A percentile compares a stretch with the other conserved stretches of the same genome.
Conservation (phyloP, 2,329 filamentous ascomycete genomes). For the Fusarium multiceps region DNA sequence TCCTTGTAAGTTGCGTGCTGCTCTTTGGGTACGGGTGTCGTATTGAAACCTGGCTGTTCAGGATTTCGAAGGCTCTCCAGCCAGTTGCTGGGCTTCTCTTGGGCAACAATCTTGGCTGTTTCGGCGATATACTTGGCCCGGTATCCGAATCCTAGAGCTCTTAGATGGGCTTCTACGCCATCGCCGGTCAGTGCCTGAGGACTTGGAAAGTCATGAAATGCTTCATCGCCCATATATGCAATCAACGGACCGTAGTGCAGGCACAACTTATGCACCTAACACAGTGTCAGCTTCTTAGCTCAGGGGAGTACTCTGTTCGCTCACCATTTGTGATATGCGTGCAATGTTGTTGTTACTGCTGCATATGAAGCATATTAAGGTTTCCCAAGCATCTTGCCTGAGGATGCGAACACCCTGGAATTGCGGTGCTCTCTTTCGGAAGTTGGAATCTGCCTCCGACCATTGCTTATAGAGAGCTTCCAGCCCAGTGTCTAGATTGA, state of each 20-base stretch:
- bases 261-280: slow-evolving; percentile 85
- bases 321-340: slow-evolving; percentile 93
- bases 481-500: slow-evolving; percentile 85
- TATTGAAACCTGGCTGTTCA: slow-evolving; percentile 69
- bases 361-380: slow-evolving; percentile 94
- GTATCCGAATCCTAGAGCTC: slow-evolving; percentile 92
- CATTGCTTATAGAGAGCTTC: slow-evolving; percentile 84
- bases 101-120: slow-evolving; percentile 80
- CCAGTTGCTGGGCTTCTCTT: slow-evolving; percentile 77
- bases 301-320: neutral
- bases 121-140: slow-evolving; percentile 91
- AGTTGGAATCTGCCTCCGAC: slow-evolving; percentile 87
- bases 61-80: slow-evolving; percentile 82
- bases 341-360: slow-evolving; percentile 99
- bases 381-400: slow-evolving; percentile 95
- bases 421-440: slow-evolving; percentile 84
- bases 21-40: slow-evolving; percentile 58
- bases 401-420: slow-evolving; percentile 94
- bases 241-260: slow-evolving; percentile 83
- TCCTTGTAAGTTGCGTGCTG: slow-evolving; percentile 73
- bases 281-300: neutral
- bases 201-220: slow-evolving; percentile 88
- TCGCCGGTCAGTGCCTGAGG: slow-evolving; percentile 77
- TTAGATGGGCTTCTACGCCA: slow-evolving; percentile 82
- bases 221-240: slow-evolving; percentile 73